These are phyloP conservation scores for Juglanconis oblonga DNA, from an alignment of 2,329 filamentous ascomycete species.

Conservation along the genomic window DNA sequence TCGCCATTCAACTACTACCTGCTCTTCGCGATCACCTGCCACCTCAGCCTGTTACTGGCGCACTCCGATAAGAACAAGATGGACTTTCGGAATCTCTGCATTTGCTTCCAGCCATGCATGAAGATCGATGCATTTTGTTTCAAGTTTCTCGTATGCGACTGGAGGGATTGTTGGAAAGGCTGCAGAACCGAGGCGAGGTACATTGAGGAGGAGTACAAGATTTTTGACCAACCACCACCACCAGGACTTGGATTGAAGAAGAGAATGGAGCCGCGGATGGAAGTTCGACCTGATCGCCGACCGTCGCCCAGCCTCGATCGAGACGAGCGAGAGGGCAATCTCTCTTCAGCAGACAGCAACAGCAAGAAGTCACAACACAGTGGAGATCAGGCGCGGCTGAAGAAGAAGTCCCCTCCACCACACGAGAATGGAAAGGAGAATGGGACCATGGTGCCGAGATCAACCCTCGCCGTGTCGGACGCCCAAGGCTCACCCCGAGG, in stretches of 20 bases:
- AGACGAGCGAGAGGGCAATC: constrained; percentile 42
- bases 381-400: constrained; percentile 33
- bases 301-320: constrained; percentile 4
- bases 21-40: constrained; percentile 94
- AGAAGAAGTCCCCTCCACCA: constrained; percentile 39
- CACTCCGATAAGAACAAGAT: constrained; percentile 97
- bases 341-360: constrained; percentile 64
- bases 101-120: constrained; percentile 96
- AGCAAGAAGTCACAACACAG: constrained; percentile 48
- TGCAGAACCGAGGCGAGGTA: constrained; percentile 86
- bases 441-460: constrained; percentile 2
- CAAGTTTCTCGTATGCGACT: constrained; percentile 91
- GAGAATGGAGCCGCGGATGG: constrained; percentile 12
- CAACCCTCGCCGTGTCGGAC: constrained; percentile 40
- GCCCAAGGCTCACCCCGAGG: constrained; percentile 29
- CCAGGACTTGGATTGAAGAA: constrained; percentile 36
- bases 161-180: constrained; percentile 95
- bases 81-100: constrained; percentile 93
- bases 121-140: constrained; percentile 95
- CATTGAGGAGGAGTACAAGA: constrained; percentile 65
- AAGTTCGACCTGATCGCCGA: constrained; percentile 14
- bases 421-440: constrained; percentile 33
- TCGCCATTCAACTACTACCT: constrained; percentile 97
- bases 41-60: constrained; percentile 84
- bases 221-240: constrained; percentile 58